Percentiles rank a stretch among this genome's conserved stretches.
Conservation (phyloP, 2,329 filamentous ascomycete species). For the Ophiosphaerella korrae region DNA sequence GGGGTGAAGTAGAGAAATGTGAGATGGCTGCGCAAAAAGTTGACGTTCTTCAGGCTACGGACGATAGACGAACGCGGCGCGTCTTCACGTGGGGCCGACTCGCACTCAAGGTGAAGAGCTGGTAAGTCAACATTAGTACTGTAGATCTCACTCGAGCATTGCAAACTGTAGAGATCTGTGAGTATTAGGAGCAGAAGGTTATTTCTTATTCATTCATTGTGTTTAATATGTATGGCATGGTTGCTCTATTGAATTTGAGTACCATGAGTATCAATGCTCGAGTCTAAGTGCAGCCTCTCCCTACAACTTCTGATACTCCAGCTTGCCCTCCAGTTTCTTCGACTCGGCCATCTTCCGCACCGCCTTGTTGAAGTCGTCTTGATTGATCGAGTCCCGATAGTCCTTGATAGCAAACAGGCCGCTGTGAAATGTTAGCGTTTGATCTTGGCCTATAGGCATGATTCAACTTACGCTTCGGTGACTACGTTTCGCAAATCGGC, state of each 20-base stretch:
- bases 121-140: neutral
- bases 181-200: too few species aligned
- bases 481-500: slow-evolving; percentile 97
- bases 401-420: slow-evolving; percentile 98
- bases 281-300: slow-evolving; percentile 1
- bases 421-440: slow-evolving; percentile 54
- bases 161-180: neutral
- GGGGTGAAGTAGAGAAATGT: neutral
- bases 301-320: slow-evolving; percentile 95
- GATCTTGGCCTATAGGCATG: neutral
- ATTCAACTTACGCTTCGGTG: slow-evolving; percentile 84
- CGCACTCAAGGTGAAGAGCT: neutral
- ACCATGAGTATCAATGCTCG: slow-evolving; percentile 11
- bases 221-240: slow-evolving; percentile 32
- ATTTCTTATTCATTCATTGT: neutral
- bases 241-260: slow-evolving; percentile 25
- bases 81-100: neutral
- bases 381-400: slow-evolving; percentile 92
- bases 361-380: slow-evolving; percentile 99
- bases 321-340: slow-evolving; percentile 98
- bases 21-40: slow-evolving; percentile 1
- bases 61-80: neutral
- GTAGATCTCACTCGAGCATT: neutral
- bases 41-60: neutral
- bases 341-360: slow-evolving; percentile 95